These are phyloP conservation scores for Xerocomus nothofagi DNA, from an alignment of 1,284 basidiomycete genomes.

Conservation along the genomic window DNA sequence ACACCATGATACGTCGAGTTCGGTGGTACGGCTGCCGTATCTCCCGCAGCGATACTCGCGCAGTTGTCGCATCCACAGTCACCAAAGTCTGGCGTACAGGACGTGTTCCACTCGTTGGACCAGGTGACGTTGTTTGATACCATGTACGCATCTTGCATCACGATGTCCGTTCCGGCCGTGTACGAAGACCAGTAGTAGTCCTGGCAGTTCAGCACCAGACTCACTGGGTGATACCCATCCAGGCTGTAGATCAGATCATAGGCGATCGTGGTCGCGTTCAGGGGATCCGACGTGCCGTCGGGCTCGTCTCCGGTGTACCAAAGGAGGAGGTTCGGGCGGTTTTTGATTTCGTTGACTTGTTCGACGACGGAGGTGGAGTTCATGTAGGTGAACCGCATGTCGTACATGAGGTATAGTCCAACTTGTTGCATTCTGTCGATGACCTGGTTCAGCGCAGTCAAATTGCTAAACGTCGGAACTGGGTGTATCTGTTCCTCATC, in stretches of 20 bases:
- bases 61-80: slow-evolving; percentile 69
- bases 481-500: slow-evolving; percentile 52
- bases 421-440: slow-evolving; percentile 70
- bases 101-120: slow-evolving; percentile 52
- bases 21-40: slow-evolving; percentile 26
- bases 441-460: slow-evolving; percentile 55
- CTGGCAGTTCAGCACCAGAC: slow-evolving; percentile 72
- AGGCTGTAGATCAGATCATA: slow-evolving; percentile 67
- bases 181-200: slow-evolving; percentile 66
- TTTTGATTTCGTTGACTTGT: slow-evolving; percentile 67
- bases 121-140: slow-evolving; percentile 69
- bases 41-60: slow-evolving; percentile 34
- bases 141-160: slow-evolving; percentile 58
- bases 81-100: slow-evolving; percentile 62
- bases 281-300: slow-evolving; percentile 66
- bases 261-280: slow-evolving; percentile 55
- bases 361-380: slow-evolving; percentile 61
- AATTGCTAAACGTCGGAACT: slow-evolving; percentile 59
- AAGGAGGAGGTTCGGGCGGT: slow-evolving; percentile 63
- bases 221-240: slow-evolving; percentile 75
- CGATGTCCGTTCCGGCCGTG: slow-evolving; percentile 58
- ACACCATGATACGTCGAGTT: slow-evolving; percentile 21
- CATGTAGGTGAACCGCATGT: slow-evolving; percentile 69
- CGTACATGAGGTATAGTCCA: slow-evolving; percentile 75
- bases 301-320: slow-evolving; percentile 82